Evolutionary conservation across 2,329 filamentous ascomycete species (phyloP).

Genomic region (Cladosporium cucumerinum): DNA sequence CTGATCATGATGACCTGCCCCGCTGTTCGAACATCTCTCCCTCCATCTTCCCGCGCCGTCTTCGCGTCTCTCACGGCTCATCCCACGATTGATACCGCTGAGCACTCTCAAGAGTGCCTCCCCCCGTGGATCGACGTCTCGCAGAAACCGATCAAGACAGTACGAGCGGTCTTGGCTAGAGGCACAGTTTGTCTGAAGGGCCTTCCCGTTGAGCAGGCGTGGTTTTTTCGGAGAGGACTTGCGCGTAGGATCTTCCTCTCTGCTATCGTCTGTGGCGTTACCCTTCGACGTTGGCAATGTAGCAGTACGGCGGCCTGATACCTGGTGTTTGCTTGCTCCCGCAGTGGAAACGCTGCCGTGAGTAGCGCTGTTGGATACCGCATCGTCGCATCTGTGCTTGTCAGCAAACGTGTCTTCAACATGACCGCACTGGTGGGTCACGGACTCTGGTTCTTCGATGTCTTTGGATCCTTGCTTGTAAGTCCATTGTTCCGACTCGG

Average conservation of each 20-base stretch:
- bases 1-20: not conserved
- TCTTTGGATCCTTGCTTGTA: not conserved
- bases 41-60: not conserved
- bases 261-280: not conserved
- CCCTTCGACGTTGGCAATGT: not conserved
- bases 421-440: not conserved
- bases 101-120: not conserved
- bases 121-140: not conserved
- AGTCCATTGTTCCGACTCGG: not conserved
- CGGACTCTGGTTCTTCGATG: not conserved
- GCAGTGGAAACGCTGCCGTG: not conserved
- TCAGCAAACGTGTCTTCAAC: not conserved
- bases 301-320: not conserved
- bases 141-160: not conserved
- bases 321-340: not conserved
- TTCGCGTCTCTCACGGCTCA: not conserved
- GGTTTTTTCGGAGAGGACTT: not conserved
- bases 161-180: not conserved
- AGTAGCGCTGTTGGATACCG: not conserved
- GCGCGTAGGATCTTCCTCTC: not conserved
- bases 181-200: not conserved
- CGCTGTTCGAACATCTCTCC: not conserved
- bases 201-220: not conserved
- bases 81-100: not conserved
- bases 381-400: not conserved